phyloP scores from a whole-genome alignment of 176 grass and related monocot species.

The Poa pratensis region DNA sequence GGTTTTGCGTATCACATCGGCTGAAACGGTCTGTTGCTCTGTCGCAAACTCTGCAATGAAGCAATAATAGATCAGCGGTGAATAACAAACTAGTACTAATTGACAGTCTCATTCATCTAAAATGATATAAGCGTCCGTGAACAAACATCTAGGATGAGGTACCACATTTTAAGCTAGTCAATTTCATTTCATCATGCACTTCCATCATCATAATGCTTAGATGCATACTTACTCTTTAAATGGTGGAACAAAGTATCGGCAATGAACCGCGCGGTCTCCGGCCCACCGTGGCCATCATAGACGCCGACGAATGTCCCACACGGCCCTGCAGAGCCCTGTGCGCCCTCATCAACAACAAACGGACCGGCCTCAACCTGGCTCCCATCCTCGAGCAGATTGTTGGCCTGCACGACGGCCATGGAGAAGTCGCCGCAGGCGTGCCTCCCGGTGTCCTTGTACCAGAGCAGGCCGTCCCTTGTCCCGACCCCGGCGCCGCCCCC shows the following conservation, averaged over 20 bases:
- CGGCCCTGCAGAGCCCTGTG: conserved; percentile 22
- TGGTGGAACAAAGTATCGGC: conserved; percentile 56
- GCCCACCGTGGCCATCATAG: conserved; percentile 81
- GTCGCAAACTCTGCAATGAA: conserved; percentile 56
- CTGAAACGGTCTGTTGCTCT: conserved; percentile 57
- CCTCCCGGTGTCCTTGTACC: conserved; percentile 74
- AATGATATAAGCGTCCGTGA: background rate
- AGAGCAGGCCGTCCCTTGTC: conserved; percentile 63
- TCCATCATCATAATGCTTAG: background rate
- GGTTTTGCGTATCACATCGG: conserved; percentile 60
- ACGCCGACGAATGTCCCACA: conserved; percentile 69
- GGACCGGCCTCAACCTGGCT: conserved; percentile 81
- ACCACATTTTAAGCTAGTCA: background rate
- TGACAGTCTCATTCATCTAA: background rate
- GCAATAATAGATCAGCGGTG: background rate
- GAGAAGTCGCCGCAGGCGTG: conserved; percentile 77
- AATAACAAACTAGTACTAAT: background rate
- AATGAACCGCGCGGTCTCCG: conserved; percentile 64
- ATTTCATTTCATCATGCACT: background rate
- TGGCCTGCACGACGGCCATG: conserved; percentile 81
- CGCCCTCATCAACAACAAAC: conserved; percentile 11
- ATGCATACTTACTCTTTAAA: conserved; percentile 60
- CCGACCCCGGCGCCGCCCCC: conserved; percentile 26
- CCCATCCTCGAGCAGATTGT: conserved; percentile 70
- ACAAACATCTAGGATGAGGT: background rate